Percentiles rank a stretch among this genome's conserved stretches.
Conservation (phyloP, 495 filamentous ascomycete genomes). For the Neurospora terricola region DNA sequence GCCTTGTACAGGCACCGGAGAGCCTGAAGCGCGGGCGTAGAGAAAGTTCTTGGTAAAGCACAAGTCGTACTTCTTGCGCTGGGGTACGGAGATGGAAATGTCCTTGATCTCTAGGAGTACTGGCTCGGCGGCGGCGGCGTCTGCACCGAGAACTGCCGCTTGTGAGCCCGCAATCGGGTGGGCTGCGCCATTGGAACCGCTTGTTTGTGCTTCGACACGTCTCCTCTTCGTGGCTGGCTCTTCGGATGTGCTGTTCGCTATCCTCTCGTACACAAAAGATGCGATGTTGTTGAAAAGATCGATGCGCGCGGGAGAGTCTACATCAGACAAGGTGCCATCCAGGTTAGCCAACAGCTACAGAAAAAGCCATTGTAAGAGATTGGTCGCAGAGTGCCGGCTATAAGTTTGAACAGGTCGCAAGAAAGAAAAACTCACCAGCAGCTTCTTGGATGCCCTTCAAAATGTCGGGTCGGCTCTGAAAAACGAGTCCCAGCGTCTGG, state of each 20-base stretch:
- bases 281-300: slow-evolving; percentile 47
- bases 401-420: background rate
- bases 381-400: background rate
- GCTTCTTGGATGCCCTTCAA: slow-evolving; percentile 32
- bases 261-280: slow-evolving; percentile 32
- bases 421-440: slow-evolving; percentile 26
- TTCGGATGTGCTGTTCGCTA: slow-evolving; percentile 14
- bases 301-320: slow-evolving; percentile 35
- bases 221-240: slow-evolving; percentile 39
- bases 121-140: slow-evolving; percentile 33
- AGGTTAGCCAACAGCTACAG: slow-evolving; percentile 1
- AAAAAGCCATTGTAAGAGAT: background rate
- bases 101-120: slow-evolving; percentile 56
- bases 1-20: slow-evolving; percentile 57
- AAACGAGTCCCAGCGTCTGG: slow-evolving; percentile 32
- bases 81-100: slow-evolving; percentile 67
- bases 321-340: background rate
- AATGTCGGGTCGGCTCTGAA: slow-evolving; percentile 36
- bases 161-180: background rate
- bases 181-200: slow-evolving; percentile 6
- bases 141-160: slow-evolving; percentile 4
- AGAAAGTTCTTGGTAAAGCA: slow-evolving; percentile 59
- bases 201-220: slow-evolving; percentile 31
- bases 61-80: slow-evolving; percentile 84
- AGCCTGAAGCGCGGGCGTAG: slow-evolving; percentile 55